A percentile compares a stretch with the other conserved stretches of the same genome.
Conservation (phyloP, 2,329 filamentous ascomycete species). For the Pseudogymnoascus sp. region DNA sequence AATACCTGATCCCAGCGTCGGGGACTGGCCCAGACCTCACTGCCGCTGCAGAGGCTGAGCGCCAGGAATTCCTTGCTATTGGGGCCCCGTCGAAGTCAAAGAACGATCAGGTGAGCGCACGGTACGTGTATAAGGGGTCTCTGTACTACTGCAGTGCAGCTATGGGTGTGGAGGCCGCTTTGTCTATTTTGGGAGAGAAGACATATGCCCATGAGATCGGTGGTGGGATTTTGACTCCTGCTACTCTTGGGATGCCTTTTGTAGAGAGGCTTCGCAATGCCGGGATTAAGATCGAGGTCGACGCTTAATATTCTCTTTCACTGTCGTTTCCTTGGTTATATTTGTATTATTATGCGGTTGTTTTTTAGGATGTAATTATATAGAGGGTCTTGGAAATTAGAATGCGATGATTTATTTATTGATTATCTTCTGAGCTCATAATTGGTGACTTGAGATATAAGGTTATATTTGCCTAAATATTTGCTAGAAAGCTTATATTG, state of each 20-base stretch:
- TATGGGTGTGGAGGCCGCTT: conserved; percentile 13
- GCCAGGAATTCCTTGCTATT: neutral
- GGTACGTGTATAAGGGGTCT: neutral
- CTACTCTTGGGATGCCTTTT: conserved; percentile 34
- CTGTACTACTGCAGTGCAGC: conserved; percentile 11
- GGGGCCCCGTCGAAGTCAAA: neutral
- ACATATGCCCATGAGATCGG: conserved; percentile 34
- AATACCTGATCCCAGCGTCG: neutral
- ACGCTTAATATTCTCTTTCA: neutral
- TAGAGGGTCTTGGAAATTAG: neutral
- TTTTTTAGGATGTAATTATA: too few species aligned
- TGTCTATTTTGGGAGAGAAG: conserved; percentile 28
- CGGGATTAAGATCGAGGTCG: neutral
- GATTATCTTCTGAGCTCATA: neutral
- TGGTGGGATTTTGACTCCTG: conserved; percentile 41
- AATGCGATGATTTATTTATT: neutral
- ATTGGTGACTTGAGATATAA: neutral
- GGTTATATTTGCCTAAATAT: neutral
- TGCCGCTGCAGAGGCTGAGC: neutral
- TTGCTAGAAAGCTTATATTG: conserved; percentile 1
- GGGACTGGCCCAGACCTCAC: neutral
- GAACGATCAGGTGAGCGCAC: neutral
- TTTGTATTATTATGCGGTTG: neutral
- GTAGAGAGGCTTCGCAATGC: neutral
- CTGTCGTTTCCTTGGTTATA: neutral